phyloP scores from a whole-genome alignment of 495 filamentous ascomycete species.

The Pseudomonodictys pantanalensis region DNA sequence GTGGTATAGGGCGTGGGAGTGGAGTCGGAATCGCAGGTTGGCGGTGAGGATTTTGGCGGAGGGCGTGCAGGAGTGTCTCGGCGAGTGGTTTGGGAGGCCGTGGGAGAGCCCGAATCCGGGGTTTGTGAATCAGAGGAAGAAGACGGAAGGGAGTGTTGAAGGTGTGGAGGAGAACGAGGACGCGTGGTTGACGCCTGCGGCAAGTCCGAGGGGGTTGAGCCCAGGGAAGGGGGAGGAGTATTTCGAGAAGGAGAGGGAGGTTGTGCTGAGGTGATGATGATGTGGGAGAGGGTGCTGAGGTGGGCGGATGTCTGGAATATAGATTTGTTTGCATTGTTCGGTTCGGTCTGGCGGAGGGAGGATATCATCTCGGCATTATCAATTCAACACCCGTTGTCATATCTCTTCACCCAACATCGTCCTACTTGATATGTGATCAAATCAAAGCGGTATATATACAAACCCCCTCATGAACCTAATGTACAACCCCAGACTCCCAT shows the following conservation, averaged over 20 bases:
- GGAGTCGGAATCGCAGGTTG: constrained; percentile 57
- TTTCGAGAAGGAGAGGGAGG: not conserved
- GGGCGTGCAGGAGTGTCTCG: constrained; percentile 62
- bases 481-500: not conserved
- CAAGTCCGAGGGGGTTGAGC: constrained; percentile 18
- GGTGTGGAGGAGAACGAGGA: constrained; percentile 5
- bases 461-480: too few relatives aligned
- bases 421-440: too few relatives aligned
- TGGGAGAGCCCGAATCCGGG: constrained; percentile 65
- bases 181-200: constrained; percentile 30
- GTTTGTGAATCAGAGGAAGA: constrained; percentile 55
- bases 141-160: not conserved
- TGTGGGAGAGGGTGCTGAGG: too few relatives aligned
- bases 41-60: constrained; percentile 60
- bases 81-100: constrained; percentile 67
- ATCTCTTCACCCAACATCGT: too few relatives aligned
- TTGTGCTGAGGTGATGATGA: not conserved
- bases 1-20: constrained; percentile 50
- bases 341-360: too few relatives aligned
- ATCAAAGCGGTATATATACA: too few relatives aligned
- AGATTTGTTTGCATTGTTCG: too few relatives aligned
- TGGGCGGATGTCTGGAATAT: too few relatives aligned
- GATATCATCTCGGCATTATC: too few relatives aligned
- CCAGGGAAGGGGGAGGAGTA: constrained; percentile 7
- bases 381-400: too few relatives aligned